These are phyloP conservation scores for Penicillium freii DNA, from an alignment of 2,329 filamentous ascomycete species.

Conservation along the genomic window DNA sequence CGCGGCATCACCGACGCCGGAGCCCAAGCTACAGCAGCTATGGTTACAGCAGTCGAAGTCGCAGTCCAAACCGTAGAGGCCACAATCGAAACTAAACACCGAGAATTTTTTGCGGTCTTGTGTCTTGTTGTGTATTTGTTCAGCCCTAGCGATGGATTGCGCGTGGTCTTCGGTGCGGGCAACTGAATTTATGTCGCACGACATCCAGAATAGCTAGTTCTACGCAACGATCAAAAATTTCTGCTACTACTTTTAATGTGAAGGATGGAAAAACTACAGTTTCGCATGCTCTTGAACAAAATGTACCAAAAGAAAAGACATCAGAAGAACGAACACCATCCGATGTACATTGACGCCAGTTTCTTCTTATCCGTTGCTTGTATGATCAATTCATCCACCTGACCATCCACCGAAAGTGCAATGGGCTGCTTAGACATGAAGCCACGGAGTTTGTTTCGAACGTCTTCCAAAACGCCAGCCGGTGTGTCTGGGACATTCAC, in stretches of 20 bases:
- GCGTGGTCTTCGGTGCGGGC: not conserved
- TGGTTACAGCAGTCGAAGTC: slow-evolving; percentile 56
- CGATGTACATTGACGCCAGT: slow-evolving; percentile 93
- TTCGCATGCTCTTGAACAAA: too few species aligned
- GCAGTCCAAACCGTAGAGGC: slow-evolving; percentile 48
- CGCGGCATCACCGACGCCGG: slow-evolving; percentile 48
- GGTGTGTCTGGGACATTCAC: slow-evolving; percentile 62
- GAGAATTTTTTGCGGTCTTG: too few species aligned
- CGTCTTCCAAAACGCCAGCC: slow-evolving; percentile 81
- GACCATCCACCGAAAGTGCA: slow-evolving; percentile 89
- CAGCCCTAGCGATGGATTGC: not conserved
- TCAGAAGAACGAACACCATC: slow-evolving; percentile 74
- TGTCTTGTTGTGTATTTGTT: not conserved
- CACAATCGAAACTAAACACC: slow-evolving; percentile 25
- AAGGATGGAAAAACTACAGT: not conserved
- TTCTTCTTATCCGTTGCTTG: slow-evolving; percentile 79
- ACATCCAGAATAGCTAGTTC: not conserved
- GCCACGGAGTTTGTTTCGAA: slow-evolving; percentile 81
- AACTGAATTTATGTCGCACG: not conserved
- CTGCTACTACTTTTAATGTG: not conserved
- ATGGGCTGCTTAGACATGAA: slow-evolving; percentile 84
- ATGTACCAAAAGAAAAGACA: not conserved
- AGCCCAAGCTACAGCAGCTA: slow-evolving; percentile 65
- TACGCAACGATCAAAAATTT: not conserved
- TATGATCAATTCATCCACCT: slow-evolving; percentile 92